Base-by-base conservation (phyloP, 768 basidiomycete genomes). In the Coprinopsis strossmayeri region DNA sequence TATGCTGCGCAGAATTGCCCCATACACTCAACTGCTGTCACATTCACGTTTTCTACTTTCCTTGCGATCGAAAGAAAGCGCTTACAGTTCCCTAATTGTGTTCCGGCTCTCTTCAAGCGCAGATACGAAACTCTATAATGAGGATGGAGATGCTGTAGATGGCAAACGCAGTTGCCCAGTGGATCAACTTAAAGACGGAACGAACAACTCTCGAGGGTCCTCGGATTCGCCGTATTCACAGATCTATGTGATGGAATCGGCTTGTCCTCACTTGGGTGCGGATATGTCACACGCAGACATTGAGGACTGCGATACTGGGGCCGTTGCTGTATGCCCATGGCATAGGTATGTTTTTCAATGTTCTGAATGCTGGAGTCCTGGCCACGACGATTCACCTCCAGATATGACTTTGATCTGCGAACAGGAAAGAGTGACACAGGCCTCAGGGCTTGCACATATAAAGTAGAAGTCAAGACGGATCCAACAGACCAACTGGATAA, bases 201-300 rank as follows among this genome's bases (percentile, higher is more conserved):
- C 26, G 21, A 53, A 46, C 15, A 52, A 41, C 21, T 18, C 45
- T 18, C n/a, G 49, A 5, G 43, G 32, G 26, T 18, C 47, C 5
- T 53, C 39, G 12, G 50, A 57, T 44, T 27, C 60, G 12, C 53
- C 54, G 18, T 56, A 62, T 39, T 61, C 59, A 15, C 75, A 87
- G 55, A 68, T 89, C 11, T 90, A 88, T 59, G 79, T 78, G 5
- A 90, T 91, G 87, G 87, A 90, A 62, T 78, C 84, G 3, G 77
- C 73, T 9, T 90, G 87, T 61, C 87, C 87, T 3, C 88, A 91
- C 66, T 72, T 89, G 5, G 86, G 87, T 2, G 87, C 86, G 18
- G 86, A 89, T 48, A 71, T 89, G 63, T 84, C 82, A 12, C 84
- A 88, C 67, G 86, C 85, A 1, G 84, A 86, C 34, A 84, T 87